Conservation (phyloP, 2,329 filamentous ascomycete species). For the Fusarium stilboides region DNA sequence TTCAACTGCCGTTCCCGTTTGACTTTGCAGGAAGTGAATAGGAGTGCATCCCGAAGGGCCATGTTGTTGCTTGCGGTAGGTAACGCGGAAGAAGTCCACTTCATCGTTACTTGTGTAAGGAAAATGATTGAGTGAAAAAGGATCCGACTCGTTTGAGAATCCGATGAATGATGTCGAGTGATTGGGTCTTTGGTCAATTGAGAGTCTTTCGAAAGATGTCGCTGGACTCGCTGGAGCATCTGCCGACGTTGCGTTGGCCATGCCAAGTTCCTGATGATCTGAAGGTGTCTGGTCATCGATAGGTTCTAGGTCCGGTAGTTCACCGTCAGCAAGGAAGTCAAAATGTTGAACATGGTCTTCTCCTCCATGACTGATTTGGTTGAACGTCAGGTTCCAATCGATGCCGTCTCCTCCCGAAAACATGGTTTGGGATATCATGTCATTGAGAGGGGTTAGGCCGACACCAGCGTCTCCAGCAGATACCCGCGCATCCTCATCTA, state of each 20-base stretch:
- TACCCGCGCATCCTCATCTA: neutral
- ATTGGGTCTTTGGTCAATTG: neutral
- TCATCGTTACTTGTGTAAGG: constrained; percentile 5
- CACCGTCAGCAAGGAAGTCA: constrained; percentile 14
- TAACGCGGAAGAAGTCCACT: constrained; percentile 14
- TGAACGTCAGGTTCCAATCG: constrained; percentile 6
- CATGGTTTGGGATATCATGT: neutral
- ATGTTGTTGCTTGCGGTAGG: constrained; percentile 1
- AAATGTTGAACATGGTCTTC: neutral
- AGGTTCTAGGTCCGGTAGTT: neutral
- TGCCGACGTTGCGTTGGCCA: neutral
- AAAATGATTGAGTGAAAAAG: neutral
- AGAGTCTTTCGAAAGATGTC: neutral
- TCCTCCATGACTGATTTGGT: neutral
- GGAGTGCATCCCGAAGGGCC: neutral
- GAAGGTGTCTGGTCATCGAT: constrained; percentile 1
- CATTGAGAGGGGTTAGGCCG: neutral
- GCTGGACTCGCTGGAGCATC: neutral
- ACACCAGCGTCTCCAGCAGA: rapidly evolving
- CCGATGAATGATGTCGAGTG: constrained; percentile 12
- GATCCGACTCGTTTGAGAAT: constrained; percentile 1
- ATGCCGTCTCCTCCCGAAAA: neutral
- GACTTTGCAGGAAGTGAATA: neutral
- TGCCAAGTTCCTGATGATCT: neutral
- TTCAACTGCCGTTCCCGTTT: constrained; percentile 5